Evolutionary conservation across 331 rosid genomes (phyloP).

Genomic region (Quercus lobata): DNA sequence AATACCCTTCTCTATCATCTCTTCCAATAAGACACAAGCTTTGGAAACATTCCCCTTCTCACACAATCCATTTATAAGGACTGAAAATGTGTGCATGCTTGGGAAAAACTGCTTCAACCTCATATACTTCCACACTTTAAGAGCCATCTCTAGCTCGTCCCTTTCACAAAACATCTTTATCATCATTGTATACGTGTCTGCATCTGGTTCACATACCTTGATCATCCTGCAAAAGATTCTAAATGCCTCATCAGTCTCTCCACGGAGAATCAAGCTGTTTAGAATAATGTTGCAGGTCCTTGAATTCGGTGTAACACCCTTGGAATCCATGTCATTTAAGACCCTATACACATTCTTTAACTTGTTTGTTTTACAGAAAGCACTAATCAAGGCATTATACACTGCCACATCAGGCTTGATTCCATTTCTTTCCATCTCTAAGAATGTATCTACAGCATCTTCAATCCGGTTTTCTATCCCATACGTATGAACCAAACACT

Average conservation of each 20-base stretch:
- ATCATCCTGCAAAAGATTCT: conserved; percentile 57
- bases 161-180: conserved; percentile 78
- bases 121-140: conserved; percentile 79
- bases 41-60: conserved; percentile 45
- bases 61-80: conserved; percentile 74
- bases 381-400: conserved; percentile 81
- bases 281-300: conserved; percentile 79
- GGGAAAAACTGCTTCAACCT: conserved; percentile 68
- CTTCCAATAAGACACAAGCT: conserved; percentile 80
- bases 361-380: conserved; percentile 57
- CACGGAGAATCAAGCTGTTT: conserved; percentile 55
- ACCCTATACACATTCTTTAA: conserved; percentile 62
- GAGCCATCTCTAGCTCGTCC: conserved; percentile 58
- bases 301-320: conserved; percentile 57
- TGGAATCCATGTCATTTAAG: conserved; percentile 61
- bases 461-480: conserved; percentile 75
- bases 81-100: conserved; percentile 85
- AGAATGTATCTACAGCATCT: conserved; percentile 72
- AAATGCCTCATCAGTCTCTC: conserved; percentile 62
- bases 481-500: conserved; percentile 76
- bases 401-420: conserved; percentile 63
- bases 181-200: conserved; percentile 82
- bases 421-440: conserved; percentile 73
- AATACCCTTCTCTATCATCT: conserved; percentile 94
- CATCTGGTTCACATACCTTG: conserved; percentile 78